Evolutionary conservation across 768 basidiomycete genomes (phyloP).

Genomic region (Cystobasidiopsis lactophilus): DNA sequence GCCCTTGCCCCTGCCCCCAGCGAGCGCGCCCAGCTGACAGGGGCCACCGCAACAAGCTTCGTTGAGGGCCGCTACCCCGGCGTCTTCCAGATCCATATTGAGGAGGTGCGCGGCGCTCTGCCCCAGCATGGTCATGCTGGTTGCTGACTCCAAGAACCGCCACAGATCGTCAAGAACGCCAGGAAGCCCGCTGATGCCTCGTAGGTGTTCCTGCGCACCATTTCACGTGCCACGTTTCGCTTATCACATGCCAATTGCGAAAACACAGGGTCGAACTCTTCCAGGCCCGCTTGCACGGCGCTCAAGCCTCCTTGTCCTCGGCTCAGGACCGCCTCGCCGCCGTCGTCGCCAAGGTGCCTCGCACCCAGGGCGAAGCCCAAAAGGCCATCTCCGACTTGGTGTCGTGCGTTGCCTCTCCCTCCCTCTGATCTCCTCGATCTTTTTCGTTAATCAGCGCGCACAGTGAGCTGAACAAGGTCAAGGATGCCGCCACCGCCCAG

Average conservation of each 20-base stretch:
- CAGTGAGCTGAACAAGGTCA: not conserved
- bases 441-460: no score
- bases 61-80: not conserved
- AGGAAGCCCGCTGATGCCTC: not conserved
- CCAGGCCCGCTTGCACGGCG: not conserved
- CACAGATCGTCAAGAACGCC: no score
- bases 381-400: not conserved
- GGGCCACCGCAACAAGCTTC: not conserved
- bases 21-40: not conserved
- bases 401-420: not conserved
- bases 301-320: not conserved
- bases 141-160: no score
- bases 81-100: not conserved
- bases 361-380: not conserved
- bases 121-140: not conserved
- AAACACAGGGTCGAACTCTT: no score
- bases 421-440: not conserved
- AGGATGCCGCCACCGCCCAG: not conserved
- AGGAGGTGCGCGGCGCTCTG: not conserved
- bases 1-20: not conserved
- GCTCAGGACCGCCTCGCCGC: not conserved
- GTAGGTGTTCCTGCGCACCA: not conserved
- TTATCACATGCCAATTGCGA: not conserved
- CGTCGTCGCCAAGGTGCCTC: not conserved
- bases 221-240: not conserved